Percentiles rank a stretch among this genome's conserved stretches.
Evolutionary conservation across 495 filamentous ascomycete genomes (phyloP).

Genomic region (Lasiosphaeria miniovina): DNA sequence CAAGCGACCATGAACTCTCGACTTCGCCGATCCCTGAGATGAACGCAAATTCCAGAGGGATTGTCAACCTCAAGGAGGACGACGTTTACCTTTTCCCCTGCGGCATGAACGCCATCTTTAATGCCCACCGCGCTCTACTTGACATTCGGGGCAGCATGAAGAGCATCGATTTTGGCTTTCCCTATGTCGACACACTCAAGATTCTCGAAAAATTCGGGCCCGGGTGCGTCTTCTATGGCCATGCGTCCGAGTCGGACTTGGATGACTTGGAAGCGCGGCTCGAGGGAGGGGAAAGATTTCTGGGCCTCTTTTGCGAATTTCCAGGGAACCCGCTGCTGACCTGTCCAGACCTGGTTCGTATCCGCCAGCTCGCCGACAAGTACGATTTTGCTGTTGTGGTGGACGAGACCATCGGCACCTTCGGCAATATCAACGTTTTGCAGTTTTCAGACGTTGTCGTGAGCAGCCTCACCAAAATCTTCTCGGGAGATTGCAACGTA

Average conservation of each 20-base stretch:
- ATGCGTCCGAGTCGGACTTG: constrained; percentile 75
- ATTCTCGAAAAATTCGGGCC: constrained; percentile 92
- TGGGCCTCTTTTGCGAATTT: constrained; percentile 90
- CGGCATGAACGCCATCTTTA: constrained; percentile 95
- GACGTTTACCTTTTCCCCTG: constrained; percentile 86
- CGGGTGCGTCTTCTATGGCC: constrained; percentile 86
- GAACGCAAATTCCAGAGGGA: constrained; percentile 49
- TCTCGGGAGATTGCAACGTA: constrained; percentile 95
- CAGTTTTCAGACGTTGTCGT: constrained; percentile 87
- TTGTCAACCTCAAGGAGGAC: constrained; percentile 73
- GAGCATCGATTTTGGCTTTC: constrained; percentile 79
- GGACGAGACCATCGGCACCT: constrained; percentile 95
- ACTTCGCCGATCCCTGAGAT: constrained; percentile 35
- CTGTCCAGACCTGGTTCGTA: constrained; percentile 77
- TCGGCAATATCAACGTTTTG: constrained; percentile 90
- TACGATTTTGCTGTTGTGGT: constrained; percentile 90
- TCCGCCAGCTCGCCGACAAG: constrained; percentile 71
- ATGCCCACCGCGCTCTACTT: constrained; percentile 71
- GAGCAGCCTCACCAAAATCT: constrained; percentile 92
- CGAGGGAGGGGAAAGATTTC: constrained; percentile 68
- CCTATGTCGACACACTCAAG: constrained; percentile 95
- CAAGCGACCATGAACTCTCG: constrained; percentile 63
- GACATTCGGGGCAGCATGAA: constrained; percentile 56
- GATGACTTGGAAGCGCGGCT: constrained; percentile 79
- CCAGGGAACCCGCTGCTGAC: constrained; percentile 88